Conservation (phyloP, 2,329 filamentous ascomycete species). For the Cytospora mali region DNA sequence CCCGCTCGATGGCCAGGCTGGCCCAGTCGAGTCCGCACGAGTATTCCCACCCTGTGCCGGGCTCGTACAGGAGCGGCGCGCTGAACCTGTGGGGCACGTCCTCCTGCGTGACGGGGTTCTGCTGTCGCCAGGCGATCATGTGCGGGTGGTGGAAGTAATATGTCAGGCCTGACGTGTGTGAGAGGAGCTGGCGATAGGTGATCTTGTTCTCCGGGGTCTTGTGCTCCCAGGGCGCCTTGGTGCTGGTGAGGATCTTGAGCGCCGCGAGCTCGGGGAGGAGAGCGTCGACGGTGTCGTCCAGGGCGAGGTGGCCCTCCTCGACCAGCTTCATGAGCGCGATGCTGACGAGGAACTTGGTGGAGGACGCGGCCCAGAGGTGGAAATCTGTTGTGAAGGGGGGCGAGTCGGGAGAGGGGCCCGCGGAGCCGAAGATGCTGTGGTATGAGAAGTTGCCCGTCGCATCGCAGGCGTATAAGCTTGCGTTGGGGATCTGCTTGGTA, state of each 20-base stretch:
- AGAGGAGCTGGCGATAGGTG: constrained; percentile 54
- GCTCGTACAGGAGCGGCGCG: constrained; percentile 53
- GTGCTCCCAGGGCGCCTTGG: constrained; percentile 36
- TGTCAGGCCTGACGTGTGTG: constrained; percentile 51
- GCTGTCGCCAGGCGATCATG: constrained; percentile 41
- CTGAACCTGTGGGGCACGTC: constrained; percentile 45
- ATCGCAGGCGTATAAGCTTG: constrained; percentile 45
- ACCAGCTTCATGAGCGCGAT: constrained; percentile 58
- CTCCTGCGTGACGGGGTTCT: constrained; percentile 32
- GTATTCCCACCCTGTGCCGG: constrained; percentile 55
- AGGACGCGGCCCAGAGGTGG: constrained; percentile 42
- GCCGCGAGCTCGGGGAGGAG: constrained; percentile 51
- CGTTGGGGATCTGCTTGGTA: constrained; percentile 48
- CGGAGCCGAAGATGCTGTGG: constrained; percentile 43
- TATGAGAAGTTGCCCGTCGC: constrained; percentile 43
- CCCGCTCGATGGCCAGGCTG: constrained; percentile 52
- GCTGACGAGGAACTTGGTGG: constrained; percentile 50
- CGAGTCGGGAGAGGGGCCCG: constrained; percentile 44
- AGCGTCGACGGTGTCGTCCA: constrained; percentile 48
- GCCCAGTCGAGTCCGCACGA: constrained; percentile 55
- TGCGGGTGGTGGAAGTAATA: constrained; percentile 48
- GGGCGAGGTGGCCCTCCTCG: constrained; percentile 50
- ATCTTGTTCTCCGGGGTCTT: constrained; percentile 38
- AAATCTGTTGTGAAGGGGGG: constrained; percentile 41
- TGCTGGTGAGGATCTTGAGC: constrained; percentile 50